Evolutionary conservation across 2,329 filamentous ascomycete species (phyloP).

Genomic region (Pseudocercospora fuligena): DNA sequence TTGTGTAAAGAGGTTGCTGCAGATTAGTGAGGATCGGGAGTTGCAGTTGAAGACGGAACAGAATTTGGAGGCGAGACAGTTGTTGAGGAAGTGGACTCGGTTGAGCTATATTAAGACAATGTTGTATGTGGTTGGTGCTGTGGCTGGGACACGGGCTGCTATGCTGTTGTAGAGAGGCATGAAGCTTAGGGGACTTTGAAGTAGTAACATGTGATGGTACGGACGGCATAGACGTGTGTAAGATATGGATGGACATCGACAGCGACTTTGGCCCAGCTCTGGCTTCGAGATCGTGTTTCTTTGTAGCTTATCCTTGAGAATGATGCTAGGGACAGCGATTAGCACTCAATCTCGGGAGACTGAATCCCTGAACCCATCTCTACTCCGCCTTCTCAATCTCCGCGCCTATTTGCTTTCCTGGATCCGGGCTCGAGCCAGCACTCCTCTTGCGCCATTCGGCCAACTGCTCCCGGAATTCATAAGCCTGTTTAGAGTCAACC

Average conservation of each 20-base stretch:
- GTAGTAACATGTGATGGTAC: background rate
- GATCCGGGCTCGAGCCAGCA: background rate
- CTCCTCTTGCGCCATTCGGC: background rate
- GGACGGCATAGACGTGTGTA: background rate
- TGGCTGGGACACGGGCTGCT: constrained; percentile 17
- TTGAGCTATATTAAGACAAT: constrained; percentile 17
- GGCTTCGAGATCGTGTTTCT: background rate
- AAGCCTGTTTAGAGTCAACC: constrained; percentile 8
- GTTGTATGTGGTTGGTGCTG: constrained; percentile 17
- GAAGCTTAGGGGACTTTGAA: background rate
- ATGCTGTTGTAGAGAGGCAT: constrained; percentile 5
- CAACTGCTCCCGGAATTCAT: constrained; percentile 6
- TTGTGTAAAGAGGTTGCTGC: constrained; percentile 22
- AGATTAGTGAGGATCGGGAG: constrained; percentile 21
- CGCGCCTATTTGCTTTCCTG: background rate
- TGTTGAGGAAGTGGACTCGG: constrained; percentile 22
- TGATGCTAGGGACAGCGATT: no score
- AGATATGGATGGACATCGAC: background rate
- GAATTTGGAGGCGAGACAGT: constrained; percentile 22
- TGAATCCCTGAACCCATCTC: background rate
- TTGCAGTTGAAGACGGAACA: constrained; percentile 24
- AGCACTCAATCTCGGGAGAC: no score
- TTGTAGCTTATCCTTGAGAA: background rate
- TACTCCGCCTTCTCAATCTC: background rate
- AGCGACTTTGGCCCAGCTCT: background rate